Conservation (phyloP, 805 yeast genomes). For the Kazachstania taianensis region DNA sequence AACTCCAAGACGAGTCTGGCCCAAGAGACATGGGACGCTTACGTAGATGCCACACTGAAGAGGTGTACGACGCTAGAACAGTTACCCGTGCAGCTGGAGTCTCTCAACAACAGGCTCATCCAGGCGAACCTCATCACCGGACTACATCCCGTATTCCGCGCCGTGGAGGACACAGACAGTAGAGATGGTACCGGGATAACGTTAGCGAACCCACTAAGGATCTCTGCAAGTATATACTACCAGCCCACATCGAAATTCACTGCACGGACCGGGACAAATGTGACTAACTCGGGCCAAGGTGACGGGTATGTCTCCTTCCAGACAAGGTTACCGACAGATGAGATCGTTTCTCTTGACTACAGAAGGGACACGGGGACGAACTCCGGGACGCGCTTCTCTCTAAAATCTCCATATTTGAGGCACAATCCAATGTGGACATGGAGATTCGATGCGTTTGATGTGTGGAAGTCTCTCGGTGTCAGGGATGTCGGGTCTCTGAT, state of each 20-base stretch:
- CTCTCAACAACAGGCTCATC: conserved; percentile 20
- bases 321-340: conserved; percentile 56
- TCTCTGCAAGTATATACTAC: conserved; percentile 5
- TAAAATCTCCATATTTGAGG: conserved; percentile 33
- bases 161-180: neutral
- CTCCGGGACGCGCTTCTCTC: conserved; percentile 20
- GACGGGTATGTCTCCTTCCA: conserved; percentile 77
- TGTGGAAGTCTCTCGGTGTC: conserved; percentile 8
- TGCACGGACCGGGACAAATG: conserved; percentile 89
- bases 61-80: conserved; percentile 20
- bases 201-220: conserved; percentile 1
- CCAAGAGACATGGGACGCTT: conserved; percentile 16
- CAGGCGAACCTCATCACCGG: conserved; percentile 9
- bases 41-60: conserved; percentile 21
- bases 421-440: conserved; percentile 41
- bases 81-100: conserved; percentile 18
- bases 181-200: neutral
- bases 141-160: conserved; percentile 5
- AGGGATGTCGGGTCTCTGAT: conserved; percentile 6
- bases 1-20: conserved; percentile 11
- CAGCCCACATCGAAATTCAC: conserved; percentile 36
- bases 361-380: conserved; percentile 53
- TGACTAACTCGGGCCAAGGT: conserved; percentile 89
- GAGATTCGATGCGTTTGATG: conserved; percentile 38
- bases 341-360: conserved; percentile 43